phyloP scores from a whole-genome alignment of 139 green algal species.

The Picochlorum costavermella region DNA sequence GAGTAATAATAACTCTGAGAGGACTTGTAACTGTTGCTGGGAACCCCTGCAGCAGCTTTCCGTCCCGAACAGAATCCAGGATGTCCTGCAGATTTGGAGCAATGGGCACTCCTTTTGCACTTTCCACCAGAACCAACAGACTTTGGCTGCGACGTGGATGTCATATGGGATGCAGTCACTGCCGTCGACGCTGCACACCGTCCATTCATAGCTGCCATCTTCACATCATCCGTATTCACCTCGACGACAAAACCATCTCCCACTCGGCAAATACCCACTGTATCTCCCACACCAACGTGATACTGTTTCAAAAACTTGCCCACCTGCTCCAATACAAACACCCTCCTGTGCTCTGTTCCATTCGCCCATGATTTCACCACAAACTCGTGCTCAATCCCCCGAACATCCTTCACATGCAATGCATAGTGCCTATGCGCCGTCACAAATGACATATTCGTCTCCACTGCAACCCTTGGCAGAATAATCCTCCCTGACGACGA shows the following conservation, averaged over 20 bases:
- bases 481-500: constrained; percentile 52
- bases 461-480: constrained; percentile 56
- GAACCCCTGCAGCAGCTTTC: constrained; percentile 19
- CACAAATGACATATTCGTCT: constrained; percentile 36
- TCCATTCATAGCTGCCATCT: background rate
- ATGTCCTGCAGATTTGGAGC: constrained; percentile 41
- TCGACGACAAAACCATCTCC: constrained; percentile 46
- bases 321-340: constrained; percentile 67
- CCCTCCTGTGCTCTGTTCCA: constrained; percentile 54
- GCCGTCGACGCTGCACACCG: constrained; percentile 11
- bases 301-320: constrained; percentile 32
- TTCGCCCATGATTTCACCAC: constrained; percentile 66
- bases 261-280: constrained; percentile 45
- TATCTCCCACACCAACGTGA: constrained; percentile 42
- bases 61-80: constrained; percentile 44
- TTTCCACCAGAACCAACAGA: background rate
- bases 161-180: constrained; percentile 17
- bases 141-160: constrained; percentile 15
- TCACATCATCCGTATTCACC: constrained; percentile 32
- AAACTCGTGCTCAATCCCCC: constrained; percentile 32
- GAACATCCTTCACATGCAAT: constrained; percentile 24
- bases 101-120: constrained; percentile 41
- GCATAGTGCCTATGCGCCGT: constrained; percentile 33
- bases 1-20: background rate
- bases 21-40: constrained; percentile 6